Base-by-base conservation (phyloP, 2,329 filamentous ascomycete species). In the Coniochaeta pulveracea region DNA sequence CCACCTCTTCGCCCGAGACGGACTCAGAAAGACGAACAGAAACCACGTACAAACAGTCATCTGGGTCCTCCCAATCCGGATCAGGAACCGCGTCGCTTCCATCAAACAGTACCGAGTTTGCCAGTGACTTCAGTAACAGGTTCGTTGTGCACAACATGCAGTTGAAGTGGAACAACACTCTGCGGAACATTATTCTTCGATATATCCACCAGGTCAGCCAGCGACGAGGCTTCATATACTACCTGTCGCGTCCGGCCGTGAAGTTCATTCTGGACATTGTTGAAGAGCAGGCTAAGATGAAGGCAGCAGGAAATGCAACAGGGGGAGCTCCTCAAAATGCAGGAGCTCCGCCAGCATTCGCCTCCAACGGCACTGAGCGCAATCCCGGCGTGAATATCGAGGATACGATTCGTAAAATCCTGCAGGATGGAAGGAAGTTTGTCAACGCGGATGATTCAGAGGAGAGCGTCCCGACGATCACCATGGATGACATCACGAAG, bases 221-320 rank as follows among this genome's bases (percentile, higher is more conserved):
- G 57, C 75, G 91, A 33, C 78, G 91, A 44, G 93, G 91, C 34
- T 96, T 98, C 50, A 80, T 98, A 19, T 98, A 98, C 61, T 98
- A 98, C 57, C 80, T 96, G 60, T 96, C 93, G 9, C 76, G 89
- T 29, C 78, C 86, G 41, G 93, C 91, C 4, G 84, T 98, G 50
- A 98, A 96, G 50, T 98, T 98, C 52, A 96, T 98, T 37, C 65
- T 96, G 8, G 91, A 98, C 54, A 93, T 98, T 44, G 84, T 98
- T 3, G 88, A 96, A 36, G 91, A 98, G 51, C 88, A 95, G 54
- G 74, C 75, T 43, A 91, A 82, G 53, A 73, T 76, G 14, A 82
- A 82, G 49, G 49, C 55, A 19, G 50, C 47, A 21, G 34, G 41
- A 19, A 51, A 48, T n/a, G n/a, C 21, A 51, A 48, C 19, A 42